A percentile compares a stretch with the other conserved stretches of the same genome.
phyloP scores from a whole-genome alignment of 129 eudicot species.

The Rutidosis leptorrhynchoides region DNA sequence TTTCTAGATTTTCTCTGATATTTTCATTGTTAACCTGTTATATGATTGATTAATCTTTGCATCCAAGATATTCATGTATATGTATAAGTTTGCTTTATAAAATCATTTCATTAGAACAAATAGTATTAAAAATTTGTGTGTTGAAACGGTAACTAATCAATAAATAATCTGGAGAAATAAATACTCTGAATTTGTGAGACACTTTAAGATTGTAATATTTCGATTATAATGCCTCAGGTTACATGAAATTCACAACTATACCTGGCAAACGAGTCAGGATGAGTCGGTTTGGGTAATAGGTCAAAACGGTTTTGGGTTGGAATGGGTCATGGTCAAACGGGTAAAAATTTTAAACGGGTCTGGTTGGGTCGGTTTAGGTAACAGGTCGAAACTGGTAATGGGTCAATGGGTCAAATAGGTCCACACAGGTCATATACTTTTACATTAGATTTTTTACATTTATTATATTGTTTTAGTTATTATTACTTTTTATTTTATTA shows the following conservation, averaged over 20 bases:
- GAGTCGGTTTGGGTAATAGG: no score
- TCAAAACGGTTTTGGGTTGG: no score
- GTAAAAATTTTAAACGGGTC: no score
- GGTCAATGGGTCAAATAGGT: no score
- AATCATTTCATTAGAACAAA: neutral
- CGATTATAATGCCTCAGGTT: neutral
- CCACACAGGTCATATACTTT: no score
- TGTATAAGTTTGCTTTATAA: neutral
- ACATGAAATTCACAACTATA: neutral
- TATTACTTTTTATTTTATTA: no score
- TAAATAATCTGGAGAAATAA: neutral
- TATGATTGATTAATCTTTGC: conserved; percentile 11
- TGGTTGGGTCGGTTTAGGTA: no score
- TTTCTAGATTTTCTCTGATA: conserved; percentile 77
- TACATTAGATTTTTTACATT: no score
- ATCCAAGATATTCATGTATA: conserved; percentile 2
- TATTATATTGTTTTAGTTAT: no score
- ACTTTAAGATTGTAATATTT: neutral
- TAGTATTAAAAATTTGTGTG: neutral
- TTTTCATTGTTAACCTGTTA: conserved; percentile 60
- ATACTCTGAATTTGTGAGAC: neutral
- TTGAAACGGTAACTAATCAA: neutral
- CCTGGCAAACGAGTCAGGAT: no score
- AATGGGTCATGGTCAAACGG: no score
- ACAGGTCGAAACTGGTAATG: no score